phyloP scores from a whole-genome alignment of 2,329 filamentous ascomycete genomes.

The Aspergillus fischeri region DNA sequence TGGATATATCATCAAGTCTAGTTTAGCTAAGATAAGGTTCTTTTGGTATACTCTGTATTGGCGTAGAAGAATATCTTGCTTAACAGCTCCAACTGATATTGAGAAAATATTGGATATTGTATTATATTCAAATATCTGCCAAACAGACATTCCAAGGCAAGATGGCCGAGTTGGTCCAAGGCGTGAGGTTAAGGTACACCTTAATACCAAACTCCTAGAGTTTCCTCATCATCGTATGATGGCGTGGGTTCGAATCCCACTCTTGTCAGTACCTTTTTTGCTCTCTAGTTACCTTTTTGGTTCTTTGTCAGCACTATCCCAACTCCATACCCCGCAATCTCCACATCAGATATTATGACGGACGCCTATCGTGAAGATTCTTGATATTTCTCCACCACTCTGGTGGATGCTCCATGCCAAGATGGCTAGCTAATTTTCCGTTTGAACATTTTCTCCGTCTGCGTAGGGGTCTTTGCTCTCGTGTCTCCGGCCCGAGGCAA shows the following conservation, averaged over 20 bases:
- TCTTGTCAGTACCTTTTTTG: not conserved
- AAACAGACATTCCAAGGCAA: slow-evolving; percentile 14
- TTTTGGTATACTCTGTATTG: too few relatives aligned
- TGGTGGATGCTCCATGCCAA: not conserved
- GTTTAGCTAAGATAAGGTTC: too few relatives aligned
- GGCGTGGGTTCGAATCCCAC: not conserved
- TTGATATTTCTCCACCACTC: not conserved
- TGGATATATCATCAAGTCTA: not conserved
- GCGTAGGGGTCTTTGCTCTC: not conserved
- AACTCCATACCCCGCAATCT: too few relatives aligned
- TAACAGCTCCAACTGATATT: too few relatives aligned
- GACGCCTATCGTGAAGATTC: not conserved
- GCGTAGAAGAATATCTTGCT: too few relatives aligned
- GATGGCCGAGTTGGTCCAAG: slow-evolving; percentile 36
- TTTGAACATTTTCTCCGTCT: not conserved
- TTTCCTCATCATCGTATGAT: not conserved
- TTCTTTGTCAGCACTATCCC: too few relatives aligned
- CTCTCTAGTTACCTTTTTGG: not conserved
- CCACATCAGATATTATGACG: too few relatives aligned
- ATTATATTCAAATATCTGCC: too few relatives aligned
- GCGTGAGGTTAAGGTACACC: slow-evolving; percentile 30
- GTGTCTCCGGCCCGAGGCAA: not conserved
- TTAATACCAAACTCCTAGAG: not conserved
- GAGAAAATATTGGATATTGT: too few relatives aligned
- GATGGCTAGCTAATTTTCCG: not conserved